These are phyloP conservation scores for Pleurotus tuoliensis DNA, from an alignment of 768 basidiomycete genomes.

Conservation along the genomic window DNA sequence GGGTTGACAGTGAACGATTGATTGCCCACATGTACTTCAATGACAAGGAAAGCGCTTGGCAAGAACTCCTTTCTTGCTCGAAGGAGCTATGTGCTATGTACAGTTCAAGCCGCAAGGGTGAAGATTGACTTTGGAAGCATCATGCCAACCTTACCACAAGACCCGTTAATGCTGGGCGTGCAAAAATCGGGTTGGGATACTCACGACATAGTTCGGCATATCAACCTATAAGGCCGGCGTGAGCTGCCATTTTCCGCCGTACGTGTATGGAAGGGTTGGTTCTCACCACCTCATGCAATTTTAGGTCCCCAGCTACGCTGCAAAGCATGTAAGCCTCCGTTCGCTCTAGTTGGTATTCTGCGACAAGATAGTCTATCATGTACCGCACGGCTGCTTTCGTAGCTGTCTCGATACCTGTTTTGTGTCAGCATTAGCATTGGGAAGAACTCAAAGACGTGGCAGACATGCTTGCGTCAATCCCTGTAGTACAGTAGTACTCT, in stretches of 20 bases:
- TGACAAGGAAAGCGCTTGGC: too few species aligned
- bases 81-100: too few species aligned
- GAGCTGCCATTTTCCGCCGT: background rate
- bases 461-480: constrained; percentile 30
- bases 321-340: constrained; percentile 59
- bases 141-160: constrained; percentile 42
- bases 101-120: too few species aligned
- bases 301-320: constrained; percentile 55
- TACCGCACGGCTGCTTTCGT: constrained; percentile 51
- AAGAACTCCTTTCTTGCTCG: too few species aligned
- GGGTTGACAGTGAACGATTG: too few species aligned
- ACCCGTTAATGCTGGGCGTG: background rate
- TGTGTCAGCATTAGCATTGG: background rate
- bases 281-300: constrained; percentile 60
- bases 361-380: constrained; percentile 52
- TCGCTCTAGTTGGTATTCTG: constrained; percentile 37
- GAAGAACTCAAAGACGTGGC: too few species aligned
- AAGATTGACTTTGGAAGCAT: constrained; percentile 47
- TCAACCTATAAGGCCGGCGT: constrained; percentile 38
- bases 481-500: constrained; percentile 57
- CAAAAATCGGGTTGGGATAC: constrained; percentile 14
- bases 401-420: constrained; percentile 48
- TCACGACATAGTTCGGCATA: constrained; percentile 62
- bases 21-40: too few species aligned
- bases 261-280: constrained; percentile 3